phyloP scores from a whole-genome alignment of 2,329 filamentous ascomycete genomes.

The Aspergillus cejpii region DNA sequence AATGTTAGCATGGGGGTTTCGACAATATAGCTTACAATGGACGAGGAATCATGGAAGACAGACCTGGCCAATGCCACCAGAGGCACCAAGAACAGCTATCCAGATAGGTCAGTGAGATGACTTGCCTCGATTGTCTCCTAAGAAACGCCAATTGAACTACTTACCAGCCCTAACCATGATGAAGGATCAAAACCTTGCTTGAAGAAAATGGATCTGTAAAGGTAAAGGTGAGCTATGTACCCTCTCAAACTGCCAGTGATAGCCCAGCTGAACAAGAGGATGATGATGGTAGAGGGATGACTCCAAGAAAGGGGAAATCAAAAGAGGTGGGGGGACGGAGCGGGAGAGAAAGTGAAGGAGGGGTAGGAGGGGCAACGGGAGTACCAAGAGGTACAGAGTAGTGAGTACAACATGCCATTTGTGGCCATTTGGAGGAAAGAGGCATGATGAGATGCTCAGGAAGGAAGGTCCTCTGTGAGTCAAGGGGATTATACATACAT shows the following conservation, averaged over 20 bases:
- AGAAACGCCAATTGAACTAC: constrained; percentile 7
- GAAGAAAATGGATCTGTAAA: too few species aligned
- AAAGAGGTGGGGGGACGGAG: too few species aligned
- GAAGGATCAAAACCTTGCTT: constrained; percentile 12
- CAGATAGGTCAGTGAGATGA: constrained; percentile 14
- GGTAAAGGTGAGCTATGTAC: too few species aligned
- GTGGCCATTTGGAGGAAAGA: too few species aligned
- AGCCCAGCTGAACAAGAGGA: too few species aligned
- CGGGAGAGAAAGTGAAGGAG: constrained; percentile 3
- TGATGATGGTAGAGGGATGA: too few species aligned
- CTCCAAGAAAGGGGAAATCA: too few species aligned
- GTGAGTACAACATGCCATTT: too few species aligned
- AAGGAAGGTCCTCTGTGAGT: too few species aligned
- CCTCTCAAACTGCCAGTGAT: too few species aligned
- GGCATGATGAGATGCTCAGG: too few species aligned
- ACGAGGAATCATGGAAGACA: constrained; percentile 23
- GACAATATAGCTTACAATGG: neutral
- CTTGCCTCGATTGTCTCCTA: neutral
- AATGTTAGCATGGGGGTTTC: constrained; percentile 1
- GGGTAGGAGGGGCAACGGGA: constrained; percentile 7
- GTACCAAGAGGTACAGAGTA: constrained; percentile 1
- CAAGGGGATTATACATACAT: too few species aligned
- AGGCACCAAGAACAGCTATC: constrained; percentile 78
- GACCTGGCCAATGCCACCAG: constrained; percentile 98
- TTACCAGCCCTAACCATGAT: constrained; percentile 47